phyloP scores from a whole-genome alignment of 2,329 filamentous ascomycete genomes.

The Bipolaris oryzae region DNA sequence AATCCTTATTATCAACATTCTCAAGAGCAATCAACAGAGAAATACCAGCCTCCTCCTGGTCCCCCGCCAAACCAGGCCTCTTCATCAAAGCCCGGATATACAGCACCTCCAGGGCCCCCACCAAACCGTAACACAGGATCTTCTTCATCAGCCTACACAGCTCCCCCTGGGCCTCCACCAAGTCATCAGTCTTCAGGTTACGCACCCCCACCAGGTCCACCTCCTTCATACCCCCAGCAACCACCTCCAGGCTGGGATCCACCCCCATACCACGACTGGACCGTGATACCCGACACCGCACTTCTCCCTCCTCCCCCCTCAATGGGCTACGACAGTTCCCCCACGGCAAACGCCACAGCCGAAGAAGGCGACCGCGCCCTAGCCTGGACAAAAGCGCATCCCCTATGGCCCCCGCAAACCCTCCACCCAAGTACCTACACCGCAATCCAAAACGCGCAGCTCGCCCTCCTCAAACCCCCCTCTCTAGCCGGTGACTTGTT shows the following conservation, averaged over 20 bases:
- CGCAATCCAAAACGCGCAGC: slow-evolving; percentile 59
- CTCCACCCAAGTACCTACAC: slow-evolving; percentile 55
- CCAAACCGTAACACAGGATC: slow-evolving; percentile 23
- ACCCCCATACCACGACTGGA: slow-evolving; percentile 73
- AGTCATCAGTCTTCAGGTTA: slow-evolving; percentile 28
- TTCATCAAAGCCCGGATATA: slow-evolving; percentile 23
- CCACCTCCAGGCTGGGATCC: slow-evolving; percentile 51
- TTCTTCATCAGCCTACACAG: slow-evolving; percentile 20
- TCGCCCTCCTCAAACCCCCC: slow-evolving; percentile 49
- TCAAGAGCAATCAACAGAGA: slow-evolving; percentile 28
- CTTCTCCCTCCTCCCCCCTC: slow-evolving; percentile 75
- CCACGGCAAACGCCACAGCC: slow-evolving; percentile 71
- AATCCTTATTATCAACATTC: slow-evolving; percentile 33
- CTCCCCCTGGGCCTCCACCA: slow-evolving; percentile 29
- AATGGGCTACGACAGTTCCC: slow-evolving; percentile 68
- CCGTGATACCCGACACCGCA: slow-evolving; percentile 73
- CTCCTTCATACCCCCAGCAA: slow-evolving; percentile 38
- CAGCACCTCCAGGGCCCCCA: slow-evolving; percentile 29
- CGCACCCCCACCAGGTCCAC: slow-evolving; percentile 37
- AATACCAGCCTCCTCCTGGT: slow-evolving; percentile 39
- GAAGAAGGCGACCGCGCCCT: slow-evolving; percentile 69
- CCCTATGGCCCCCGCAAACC: slow-evolving; percentile 61
- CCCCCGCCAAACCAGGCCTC: slow-evolving; percentile 35
- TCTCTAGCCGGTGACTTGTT: slow-evolving; percentile 48
- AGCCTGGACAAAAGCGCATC: slow-evolving; percentile 67